These are phyloP conservation scores for Fraxinus baroniana DNA, from an alignment of 305 asterid genomes.

Conservation along the genomic window DNA sequence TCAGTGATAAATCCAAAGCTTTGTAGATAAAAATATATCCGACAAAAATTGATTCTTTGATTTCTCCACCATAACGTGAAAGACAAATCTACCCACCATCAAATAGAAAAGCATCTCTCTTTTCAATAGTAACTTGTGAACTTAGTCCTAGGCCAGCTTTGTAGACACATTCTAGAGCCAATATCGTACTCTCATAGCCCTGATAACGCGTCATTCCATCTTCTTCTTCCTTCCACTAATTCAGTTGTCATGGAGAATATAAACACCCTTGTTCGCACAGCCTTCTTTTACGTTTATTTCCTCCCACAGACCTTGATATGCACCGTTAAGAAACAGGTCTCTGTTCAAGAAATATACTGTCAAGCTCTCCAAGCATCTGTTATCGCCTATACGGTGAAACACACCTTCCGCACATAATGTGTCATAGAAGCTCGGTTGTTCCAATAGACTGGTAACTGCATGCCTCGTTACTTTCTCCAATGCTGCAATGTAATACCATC, in stretches of 20 bases:
- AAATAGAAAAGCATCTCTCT: constrained; percentile 13
- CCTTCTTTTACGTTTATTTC: constrained; percentile 48
- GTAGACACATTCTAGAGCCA: constrained; percentile 70
- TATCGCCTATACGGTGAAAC: constrained; percentile 53
- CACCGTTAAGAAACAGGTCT: constrained; percentile 83
- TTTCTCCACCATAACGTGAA: constrained; percentile 43
- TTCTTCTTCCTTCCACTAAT: constrained; percentile 71
- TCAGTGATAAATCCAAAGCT: constrained; percentile 43
- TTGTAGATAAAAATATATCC: constrained; percentile 16
- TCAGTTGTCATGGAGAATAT: constrained; percentile 79
- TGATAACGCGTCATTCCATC: constrained; percentile 55
- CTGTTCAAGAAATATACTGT: constrained; percentile 66
- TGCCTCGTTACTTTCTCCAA: constrained; percentile 78
- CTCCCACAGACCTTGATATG: constrained; percentile 62
- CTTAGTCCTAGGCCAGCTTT: constrained; percentile 48
- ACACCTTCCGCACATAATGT: constrained; percentile 82
- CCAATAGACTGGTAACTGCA: constrained; percentile 77
- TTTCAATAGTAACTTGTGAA: constrained; percentile 44
- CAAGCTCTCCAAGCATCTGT: constrained; percentile 63
- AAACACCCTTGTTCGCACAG: constrained; percentile 54
- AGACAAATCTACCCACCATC: constrained; percentile 30
- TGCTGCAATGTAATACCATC: constrained; percentile 64
- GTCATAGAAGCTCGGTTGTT: constrained; percentile 92
- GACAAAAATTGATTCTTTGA: constrained; percentile 24
- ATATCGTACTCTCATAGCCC: constrained; percentile 86